Base-by-base conservation (phyloP, 805 yeast genomes). In the Myxozyma mucilagina region DNA sequence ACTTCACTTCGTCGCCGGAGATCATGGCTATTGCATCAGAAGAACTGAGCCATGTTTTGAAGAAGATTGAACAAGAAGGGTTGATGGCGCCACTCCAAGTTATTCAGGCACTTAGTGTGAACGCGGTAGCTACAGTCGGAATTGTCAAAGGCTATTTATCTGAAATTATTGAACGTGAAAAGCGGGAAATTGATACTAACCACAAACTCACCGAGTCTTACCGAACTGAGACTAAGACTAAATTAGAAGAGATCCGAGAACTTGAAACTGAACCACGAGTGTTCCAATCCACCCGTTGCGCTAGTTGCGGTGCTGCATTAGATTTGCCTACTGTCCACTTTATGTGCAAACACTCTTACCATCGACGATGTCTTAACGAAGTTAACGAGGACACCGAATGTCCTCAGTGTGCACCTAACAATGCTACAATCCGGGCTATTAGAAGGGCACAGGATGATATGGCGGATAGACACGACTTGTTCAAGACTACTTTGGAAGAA, bases 321-420 rank as follows among this genome's bases (percentile, higher is more conserved):
- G 96, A 89, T 60, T 79, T 86, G 45, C 97, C 98, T 0, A 81
- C 87, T 1, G 82, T 89, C 0, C 96, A 89, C 68, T 94, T 93
- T 76, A 82, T 84, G 65, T 94, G 99, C 75, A 80, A 81, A 35
- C 99, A 94, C 70, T 84, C 94, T 2, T 91, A 84, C 70, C 98
- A 94, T 70, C 89, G 87, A 67, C 78, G 87, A 47, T 94, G 99
- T 71, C 74, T 90, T 31, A 79, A 68, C 63, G 72, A 69, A 8
- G 68, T 64, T 31, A 56, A 62, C 9, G 61, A 61, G 47, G 66
- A 58, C 35, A 62, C 65, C 45, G 79, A 76, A 47, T 93, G 98
- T 71, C 97, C 97, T 0, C 78, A 80, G 44, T 93, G 97, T 71
- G 73, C 85, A 1, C 81, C 83, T n/a, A 89, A 88, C 52, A 73